Evolutionary conservation across 495 filamentous ascomycete genomes (phyloP).

Genomic region (Elasticomyces elasticus): DNA sequence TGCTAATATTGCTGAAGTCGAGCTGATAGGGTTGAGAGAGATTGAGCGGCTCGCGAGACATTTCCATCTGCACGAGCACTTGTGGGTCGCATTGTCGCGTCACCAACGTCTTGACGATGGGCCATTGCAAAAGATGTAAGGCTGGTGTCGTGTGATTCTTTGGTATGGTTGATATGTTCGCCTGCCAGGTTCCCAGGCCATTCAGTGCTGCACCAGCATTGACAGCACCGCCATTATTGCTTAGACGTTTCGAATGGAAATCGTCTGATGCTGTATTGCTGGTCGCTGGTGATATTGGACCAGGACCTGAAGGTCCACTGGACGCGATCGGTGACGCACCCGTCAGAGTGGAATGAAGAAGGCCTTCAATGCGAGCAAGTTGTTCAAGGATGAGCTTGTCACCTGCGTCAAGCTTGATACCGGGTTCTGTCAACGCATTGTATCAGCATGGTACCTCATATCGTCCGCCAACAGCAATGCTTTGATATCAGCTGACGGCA

Average conservation of each 20-base stretch:
- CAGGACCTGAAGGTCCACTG: constrained; percentile 41
- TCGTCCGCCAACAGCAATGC: neutral
- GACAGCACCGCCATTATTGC: constrained; percentile 30
- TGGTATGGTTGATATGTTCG: constrained; percentile 76
- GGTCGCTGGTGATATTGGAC: constrained; percentile 52
- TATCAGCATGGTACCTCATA: neutral
- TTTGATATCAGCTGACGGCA: neutral
- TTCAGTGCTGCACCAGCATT: constrained; percentile 41
- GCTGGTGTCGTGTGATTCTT: constrained; percentile 73
- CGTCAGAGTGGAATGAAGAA: constrained; percentile 57
- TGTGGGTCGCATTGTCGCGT: constrained; percentile 67
- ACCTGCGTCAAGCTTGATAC: constrained; percentile 77
- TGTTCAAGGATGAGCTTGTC: constrained; percentile 77
- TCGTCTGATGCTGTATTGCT: constrained; percentile 39
- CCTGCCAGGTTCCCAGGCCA: constrained; percentile 65
- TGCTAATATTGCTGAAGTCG: constrained; percentile 62
- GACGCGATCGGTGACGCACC: constrained; percentile 30
- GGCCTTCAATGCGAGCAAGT: constrained; percentile 61
- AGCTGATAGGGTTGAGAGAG: constrained; percentile 38
- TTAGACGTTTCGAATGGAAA: constrained; percentile 26
- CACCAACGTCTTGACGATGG: constrained; percentile 65
- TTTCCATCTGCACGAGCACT: constrained; percentile 69
- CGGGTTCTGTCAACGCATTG: constrained; percentile 44
- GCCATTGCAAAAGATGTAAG: constrained; percentile 69
- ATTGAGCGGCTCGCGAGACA: constrained; percentile 63